Conservation (phyloP, 2,329 filamentous ascomycete species). For the Aspergillus versicolor region DNA sequence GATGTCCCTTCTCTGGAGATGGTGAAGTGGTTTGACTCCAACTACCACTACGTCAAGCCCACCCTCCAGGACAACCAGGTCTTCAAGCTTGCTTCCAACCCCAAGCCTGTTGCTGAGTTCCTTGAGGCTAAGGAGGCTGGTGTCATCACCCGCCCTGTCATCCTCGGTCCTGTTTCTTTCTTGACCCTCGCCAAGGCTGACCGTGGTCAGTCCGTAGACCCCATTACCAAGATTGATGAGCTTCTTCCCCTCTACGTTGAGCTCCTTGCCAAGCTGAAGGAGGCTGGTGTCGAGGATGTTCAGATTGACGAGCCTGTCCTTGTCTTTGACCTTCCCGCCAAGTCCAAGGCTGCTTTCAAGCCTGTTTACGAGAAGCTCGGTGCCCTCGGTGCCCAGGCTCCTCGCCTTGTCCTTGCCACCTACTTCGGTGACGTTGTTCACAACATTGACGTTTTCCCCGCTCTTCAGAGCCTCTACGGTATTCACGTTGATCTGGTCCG, state of each 20-base stretch:
- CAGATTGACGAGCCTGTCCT: slow-evolving; percentile 98
- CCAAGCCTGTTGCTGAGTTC: slow-evolving; percentile 95
- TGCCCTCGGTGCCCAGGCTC: slow-evolving; percentile 71
- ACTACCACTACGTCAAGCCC: slow-evolving; percentile 99
- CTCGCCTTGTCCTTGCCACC: slow-evolving; percentile 86
- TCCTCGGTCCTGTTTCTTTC: slow-evolving; percentile 96
- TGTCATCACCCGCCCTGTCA: slow-evolving; percentile 86
- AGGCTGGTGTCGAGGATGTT: slow-evolving; percentile 90
- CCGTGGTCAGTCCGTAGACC: slow-evolving; percentile 87
- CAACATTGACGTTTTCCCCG: slow-evolving; percentile 89
- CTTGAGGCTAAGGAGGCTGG: slow-evolving; percentile 97
- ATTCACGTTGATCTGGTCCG: slow-evolving; percentile 96
- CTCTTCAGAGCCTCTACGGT: slow-evolving; percentile 70
- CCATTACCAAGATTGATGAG: slow-evolving; percentile 90
- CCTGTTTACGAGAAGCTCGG: slow-evolving; percentile 87
- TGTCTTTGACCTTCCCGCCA: slow-evolving; percentile 86
- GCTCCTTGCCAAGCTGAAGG: slow-evolving; percentile 90
- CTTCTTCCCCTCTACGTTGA: slow-evolving; percentile 93
- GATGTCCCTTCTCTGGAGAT: slow-evolving; percentile 96
- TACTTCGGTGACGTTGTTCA: slow-evolving; percentile 99
- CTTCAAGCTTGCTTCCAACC: slow-evolving; percentile 82
- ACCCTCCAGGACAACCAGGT: slow-evolving; percentile 95
- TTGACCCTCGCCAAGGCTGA: slow-evolving; percentile 97
- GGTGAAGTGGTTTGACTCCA: slow-evolving; percentile 99
- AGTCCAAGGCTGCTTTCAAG: slow-evolving; percentile 97